Conservation (phyloP, 1,139 yeast species). For the Magnusiomyces magnusii region DNA sequence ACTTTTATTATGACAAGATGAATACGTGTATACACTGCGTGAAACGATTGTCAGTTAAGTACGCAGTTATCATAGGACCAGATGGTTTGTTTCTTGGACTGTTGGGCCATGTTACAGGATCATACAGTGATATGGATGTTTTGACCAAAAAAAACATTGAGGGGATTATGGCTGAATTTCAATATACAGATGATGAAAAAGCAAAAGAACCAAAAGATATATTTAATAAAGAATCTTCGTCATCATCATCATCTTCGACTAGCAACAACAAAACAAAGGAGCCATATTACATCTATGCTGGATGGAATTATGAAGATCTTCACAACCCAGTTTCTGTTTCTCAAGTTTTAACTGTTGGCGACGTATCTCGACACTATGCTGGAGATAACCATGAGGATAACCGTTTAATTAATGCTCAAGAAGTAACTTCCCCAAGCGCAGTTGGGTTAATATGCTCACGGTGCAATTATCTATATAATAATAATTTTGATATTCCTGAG, state of each 20-base stretch:
- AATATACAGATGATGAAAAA: background rate
- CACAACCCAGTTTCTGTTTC: background rate
- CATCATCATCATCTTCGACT: too few relatives aligned
- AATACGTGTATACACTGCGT: background rate
- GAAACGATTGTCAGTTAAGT: background rate
- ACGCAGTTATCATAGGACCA: background rate
- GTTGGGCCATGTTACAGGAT: background rate
- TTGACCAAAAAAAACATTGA: background rate
- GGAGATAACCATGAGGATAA: background rate
- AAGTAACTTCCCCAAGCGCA: background rate
- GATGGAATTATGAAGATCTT: conserved; percentile 1
- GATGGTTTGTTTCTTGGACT: conserved; percentile 2
- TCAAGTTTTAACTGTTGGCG: background rate
- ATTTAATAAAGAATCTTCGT: background rate
- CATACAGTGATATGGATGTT: background rate
- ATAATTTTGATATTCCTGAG: background rate
- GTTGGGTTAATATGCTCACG: background rate
- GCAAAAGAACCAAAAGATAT: background rate
- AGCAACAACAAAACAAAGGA: background rate
- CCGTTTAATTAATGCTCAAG: background rate
- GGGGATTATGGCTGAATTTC: background rate
- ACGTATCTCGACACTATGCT: background rate
- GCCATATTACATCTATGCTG: background rate
- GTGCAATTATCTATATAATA: background rate
- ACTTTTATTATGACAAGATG: background rate